Base-by-base conservation (phyloP, 1,284 basidiomycete species). In the Ceratobasidium sp. region DNA sequence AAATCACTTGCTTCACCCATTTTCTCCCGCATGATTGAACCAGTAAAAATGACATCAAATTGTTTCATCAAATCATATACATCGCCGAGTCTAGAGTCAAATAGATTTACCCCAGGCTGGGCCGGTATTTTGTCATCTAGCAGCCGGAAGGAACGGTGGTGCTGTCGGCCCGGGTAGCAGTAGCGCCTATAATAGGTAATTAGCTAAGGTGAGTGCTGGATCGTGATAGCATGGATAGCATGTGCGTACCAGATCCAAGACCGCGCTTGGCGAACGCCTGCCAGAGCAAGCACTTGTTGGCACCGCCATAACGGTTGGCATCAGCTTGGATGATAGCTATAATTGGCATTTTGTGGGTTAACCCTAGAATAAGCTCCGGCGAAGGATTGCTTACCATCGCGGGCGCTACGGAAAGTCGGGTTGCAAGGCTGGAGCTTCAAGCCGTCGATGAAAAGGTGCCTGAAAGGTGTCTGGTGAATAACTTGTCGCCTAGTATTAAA, bases 341-440 rank as follows among this genome's bases (percentile, higher is more conserved):
- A 40, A 42, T 6, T 26, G 9, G 42, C 2, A 7, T 3, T 1
- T 9, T 71, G 9, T 60, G 6, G 10, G 39, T 26, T 2, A 60
- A 23, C 53, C 10, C 1, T 2, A 12, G 7, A 26, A 49, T 4
- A 26, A 40, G 26, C 23, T 3, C 23, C 18, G 3, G 20, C 1
- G 20, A 28, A 33, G 33, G 26, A 20, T 13, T 3, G 44, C 66
- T 23, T 44, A 79, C 78, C 80, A 58, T 68, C 56, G 20, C 78
- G 80, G 23, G 78, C 78, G 39, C 76, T n/a, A 23, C 68, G 46
- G 51, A 79, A 76, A 2, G 79, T 78, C 5, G 80, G 79, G 53
- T 33, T 77, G 76, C 80, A 80, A 28, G 80, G 80, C 66, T 80
- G 79, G 49, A 80, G 60, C 20, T 70, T 58, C 20, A 80, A 58